These are phyloP conservation scores for Hypericum perforatum DNA, from an alignment of 345 rosid species.

Conservation along the genomic window DNA sequence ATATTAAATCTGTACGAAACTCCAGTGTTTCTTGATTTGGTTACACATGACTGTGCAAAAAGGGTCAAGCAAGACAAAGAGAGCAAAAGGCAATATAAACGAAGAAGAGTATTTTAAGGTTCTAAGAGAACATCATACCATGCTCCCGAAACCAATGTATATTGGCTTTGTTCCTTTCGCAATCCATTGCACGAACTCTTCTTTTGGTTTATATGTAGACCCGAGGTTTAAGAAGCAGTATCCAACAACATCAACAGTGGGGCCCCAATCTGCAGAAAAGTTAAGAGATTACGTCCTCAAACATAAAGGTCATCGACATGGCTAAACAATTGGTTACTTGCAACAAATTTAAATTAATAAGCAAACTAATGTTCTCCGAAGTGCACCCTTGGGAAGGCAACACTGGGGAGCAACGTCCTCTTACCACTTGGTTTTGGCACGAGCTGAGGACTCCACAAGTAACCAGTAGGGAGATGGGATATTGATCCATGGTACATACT, in stretches of 20 bases:
- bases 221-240: constrained; percentile 89
- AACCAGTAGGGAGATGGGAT: constrained; percentile 92
- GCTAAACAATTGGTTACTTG: too few relatives aligned
- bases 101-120: not conserved
- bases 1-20: too few relatives aligned
- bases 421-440: constrained; percentile 96
- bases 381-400: too few relatives aligned
- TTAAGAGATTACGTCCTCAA: constrained; percentile 8
- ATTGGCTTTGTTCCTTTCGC: constrained; percentile 64
- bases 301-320: not conserved
- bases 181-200: constrained; percentile 67
- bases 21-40: too few relatives aligned
- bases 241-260: constrained; percentile 90
- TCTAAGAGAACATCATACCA: constrained; percentile 42
- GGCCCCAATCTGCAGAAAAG: constrained; percentile 79
- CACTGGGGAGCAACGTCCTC: constrained; percentile 3
- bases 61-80: not conserved
- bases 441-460: constrained; percentile 96
- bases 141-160: constrained; percentile 97
- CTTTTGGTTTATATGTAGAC: constrained; percentile 59
- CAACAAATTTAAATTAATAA: too few relatives aligned
- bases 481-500: constrained; percentile 91
- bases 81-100: not conserved
- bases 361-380: too few relatives aligned
- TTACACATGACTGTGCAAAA: too few relatives aligned